Evolutionary conservation across 2,329 filamentous ascomycete genomes (phyloP).

Genomic region (Pseudogymnoascus sp.): DNA sequence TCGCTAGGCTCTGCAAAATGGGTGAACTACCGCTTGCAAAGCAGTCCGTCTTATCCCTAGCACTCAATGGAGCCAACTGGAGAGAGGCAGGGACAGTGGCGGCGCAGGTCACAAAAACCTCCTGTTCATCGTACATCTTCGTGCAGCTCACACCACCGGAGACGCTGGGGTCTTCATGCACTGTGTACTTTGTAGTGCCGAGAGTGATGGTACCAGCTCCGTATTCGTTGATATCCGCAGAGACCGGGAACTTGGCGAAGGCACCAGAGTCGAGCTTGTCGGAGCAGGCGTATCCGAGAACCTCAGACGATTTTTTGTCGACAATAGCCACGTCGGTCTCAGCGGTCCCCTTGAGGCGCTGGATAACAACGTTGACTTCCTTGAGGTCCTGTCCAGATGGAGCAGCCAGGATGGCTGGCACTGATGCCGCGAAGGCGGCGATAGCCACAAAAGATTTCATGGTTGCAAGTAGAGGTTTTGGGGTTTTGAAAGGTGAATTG

Average conservation of each 20-base stretch:
- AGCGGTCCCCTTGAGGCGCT: background rate
- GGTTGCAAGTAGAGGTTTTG: background rate
- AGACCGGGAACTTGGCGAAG: background rate
- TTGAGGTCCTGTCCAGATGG: background rate
- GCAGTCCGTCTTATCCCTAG: background rate
- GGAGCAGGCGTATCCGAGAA: background rate
- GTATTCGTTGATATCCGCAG: background rate
- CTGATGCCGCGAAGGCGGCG: background rate
- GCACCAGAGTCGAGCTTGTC: background rate
- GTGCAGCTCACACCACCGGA: background rate
- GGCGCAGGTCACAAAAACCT: background rate
- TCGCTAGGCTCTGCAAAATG: background rate
- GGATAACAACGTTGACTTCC: background rate
- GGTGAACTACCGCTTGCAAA: background rate
- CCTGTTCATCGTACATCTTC: background rate
- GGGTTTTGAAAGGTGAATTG: background rate
- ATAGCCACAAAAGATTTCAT: constrained; percentile 1
- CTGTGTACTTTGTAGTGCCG: background rate
- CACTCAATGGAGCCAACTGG: background rate
- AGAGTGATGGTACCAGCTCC: background rate
- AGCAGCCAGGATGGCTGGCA: background rate
- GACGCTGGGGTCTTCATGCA: background rate
- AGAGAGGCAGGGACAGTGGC: background rate
- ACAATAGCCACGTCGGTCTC: background rate
- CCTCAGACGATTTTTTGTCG: background rate